These are phyloP conservation scores for Phaeosphaeriaceae sp. DNA, from an alignment of 2,329 filamentous ascomycete genomes.

Conservation along the genomic window DNA sequence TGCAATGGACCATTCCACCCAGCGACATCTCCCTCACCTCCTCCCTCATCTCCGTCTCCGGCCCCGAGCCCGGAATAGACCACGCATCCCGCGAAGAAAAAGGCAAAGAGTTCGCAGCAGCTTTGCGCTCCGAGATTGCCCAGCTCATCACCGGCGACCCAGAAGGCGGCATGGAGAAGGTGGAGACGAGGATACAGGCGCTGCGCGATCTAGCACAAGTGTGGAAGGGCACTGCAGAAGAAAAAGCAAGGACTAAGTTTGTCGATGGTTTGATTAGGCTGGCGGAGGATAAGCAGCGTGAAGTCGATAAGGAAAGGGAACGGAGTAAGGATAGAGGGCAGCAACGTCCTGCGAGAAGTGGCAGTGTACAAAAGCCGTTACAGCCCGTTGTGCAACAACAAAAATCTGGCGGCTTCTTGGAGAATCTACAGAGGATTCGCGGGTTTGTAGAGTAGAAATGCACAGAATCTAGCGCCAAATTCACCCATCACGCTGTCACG, in stretches of 20 bases:
- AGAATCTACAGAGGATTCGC: conserved; percentile 48
- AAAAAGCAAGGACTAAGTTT: conserved; percentile 81
- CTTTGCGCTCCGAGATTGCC: conserved; percentile 73
- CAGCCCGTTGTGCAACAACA: conserved; percentile 25
- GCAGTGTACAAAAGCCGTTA: conserved; percentile 25
- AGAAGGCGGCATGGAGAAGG: conserved; percentile 72
- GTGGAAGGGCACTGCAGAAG: conserved; percentile 96
- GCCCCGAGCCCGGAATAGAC: conserved; percentile 73
- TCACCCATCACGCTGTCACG: conserved; percentile 10
- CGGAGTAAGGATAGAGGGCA: conserved; percentile 22
- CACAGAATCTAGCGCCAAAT: neutral
- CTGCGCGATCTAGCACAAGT: conserved; percentile 77
- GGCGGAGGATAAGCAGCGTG: conserved; percentile 74
- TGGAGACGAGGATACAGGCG: conserved; percentile 75
- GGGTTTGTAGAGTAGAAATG: conserved; percentile 37
- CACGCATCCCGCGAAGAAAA: conserved; percentile 80
- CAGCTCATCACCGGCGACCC: conserved; percentile 65
- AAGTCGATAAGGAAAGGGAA: conserved; percentile 50
- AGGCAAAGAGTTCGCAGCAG: conserved; percentile 78
- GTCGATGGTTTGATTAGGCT: conserved; percentile 81
- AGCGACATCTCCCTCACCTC: conserved; percentile 84
- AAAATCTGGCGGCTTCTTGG: conserved; percentile 44
- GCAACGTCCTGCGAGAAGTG: conserved; percentile 31
- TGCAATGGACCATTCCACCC: conserved; percentile 92
- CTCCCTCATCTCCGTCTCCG: conserved; percentile 88